Conservation (phyloP, 2,329 filamentous ascomycete species). For the Exophiala mesophila region DNA sequence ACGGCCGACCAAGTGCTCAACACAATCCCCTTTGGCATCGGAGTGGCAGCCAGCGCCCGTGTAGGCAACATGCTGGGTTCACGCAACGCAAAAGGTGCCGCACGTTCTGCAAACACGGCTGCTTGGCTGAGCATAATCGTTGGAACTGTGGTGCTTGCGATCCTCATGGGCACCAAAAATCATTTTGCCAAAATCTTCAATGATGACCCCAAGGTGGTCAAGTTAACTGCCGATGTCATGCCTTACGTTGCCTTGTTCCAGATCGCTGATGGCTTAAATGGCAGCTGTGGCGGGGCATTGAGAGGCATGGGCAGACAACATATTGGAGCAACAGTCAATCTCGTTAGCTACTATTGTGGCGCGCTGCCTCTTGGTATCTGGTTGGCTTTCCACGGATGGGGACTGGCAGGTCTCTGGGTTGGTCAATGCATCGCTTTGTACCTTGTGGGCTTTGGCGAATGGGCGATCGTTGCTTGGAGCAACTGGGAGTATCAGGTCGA, state of each 20-base stretch:
- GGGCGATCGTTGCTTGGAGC: conserved; percentile 71
- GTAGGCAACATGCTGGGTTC: conserved; percentile 77
- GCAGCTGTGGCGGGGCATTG: conserved; percentile 73
- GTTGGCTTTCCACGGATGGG: conserved; percentile 82
- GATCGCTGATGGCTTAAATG: conserved; percentile 82
- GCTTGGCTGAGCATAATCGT: conserved; percentile 67
- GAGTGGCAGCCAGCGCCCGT: conserved; percentile 71
- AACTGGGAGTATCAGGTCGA: conserved; percentile 71
- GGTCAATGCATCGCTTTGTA: conserved; percentile 79
- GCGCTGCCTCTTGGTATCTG: conserved; percentile 77
- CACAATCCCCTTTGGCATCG: conserved; percentile 81
- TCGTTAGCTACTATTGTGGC: conserved; percentile 77
- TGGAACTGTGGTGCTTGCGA: conserved; percentile 60
- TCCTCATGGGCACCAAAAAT: conserved; percentile 66
- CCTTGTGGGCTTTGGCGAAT: conserved; percentile 71
- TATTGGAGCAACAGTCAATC: conserved; percentile 75
- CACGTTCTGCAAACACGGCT: conserved; percentile 68
- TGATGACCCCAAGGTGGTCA: conserved; percentile 65
- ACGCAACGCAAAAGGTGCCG: conserved; percentile 59
- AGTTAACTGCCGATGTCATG: conserved; percentile 71
- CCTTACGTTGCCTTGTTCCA: conserved; percentile 86
- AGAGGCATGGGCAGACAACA: conserved; percentile 83
- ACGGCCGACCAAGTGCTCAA: conserved; percentile 79
- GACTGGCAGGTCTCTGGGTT: conserved; percentile 72
- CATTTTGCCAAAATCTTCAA: conserved; percentile 78